phyloP scores from a whole-genome alignment of 495 filamentous ascomycete species.

The Tetracladium setigerum region DNA sequence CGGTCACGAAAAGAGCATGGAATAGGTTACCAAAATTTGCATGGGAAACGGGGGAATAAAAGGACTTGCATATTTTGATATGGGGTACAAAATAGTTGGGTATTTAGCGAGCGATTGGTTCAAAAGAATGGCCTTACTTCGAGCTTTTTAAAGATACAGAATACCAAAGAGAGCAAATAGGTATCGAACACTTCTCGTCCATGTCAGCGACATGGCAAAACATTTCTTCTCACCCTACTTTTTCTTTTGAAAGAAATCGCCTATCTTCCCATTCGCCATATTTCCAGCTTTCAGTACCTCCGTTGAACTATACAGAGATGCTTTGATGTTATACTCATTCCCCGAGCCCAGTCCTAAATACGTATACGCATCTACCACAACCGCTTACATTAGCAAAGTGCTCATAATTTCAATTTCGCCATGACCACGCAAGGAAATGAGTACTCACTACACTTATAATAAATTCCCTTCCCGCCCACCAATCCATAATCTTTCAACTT shows the following conservation, averaged over 20 bases:
- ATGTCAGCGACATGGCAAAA: background rate
- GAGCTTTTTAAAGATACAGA: too few relatives aligned
- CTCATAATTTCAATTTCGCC: background rate
- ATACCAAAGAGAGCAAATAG: too few relatives aligned
- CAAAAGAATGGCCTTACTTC: too few relatives aligned
- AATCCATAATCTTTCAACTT: slow-evolving; percentile 53
- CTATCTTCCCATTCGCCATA: background rate
- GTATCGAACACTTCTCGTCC: too few relatives aligned
- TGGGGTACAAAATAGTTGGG: background rate
- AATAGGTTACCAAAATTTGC: background rate
- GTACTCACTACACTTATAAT: slow-evolving; percentile 62
- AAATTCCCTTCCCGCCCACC: slow-evolving; percentile 44
- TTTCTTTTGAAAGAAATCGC: slow-evolving; percentile 14
- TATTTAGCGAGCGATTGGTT: background rate
- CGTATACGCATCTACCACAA: slow-evolving; percentile 59
- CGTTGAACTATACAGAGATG: slow-evolving; percentile 45
- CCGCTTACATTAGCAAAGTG: background rate
- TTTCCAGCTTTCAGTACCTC: slow-evolving; percentile 23
- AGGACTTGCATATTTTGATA: too few relatives aligned
- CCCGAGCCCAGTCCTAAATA: slow-evolving; percentile 55
- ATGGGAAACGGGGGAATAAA: background rate
- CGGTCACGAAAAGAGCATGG: background rate
- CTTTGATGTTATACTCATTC: slow-evolving; percentile 62
- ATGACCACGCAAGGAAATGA: background rate
- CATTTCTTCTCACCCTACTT: slow-evolving; percentile 8